Evolutionary conservation across 139 green algal species (phyloP).

Genomic region (Raphidocelis subcapitata): DNA sequence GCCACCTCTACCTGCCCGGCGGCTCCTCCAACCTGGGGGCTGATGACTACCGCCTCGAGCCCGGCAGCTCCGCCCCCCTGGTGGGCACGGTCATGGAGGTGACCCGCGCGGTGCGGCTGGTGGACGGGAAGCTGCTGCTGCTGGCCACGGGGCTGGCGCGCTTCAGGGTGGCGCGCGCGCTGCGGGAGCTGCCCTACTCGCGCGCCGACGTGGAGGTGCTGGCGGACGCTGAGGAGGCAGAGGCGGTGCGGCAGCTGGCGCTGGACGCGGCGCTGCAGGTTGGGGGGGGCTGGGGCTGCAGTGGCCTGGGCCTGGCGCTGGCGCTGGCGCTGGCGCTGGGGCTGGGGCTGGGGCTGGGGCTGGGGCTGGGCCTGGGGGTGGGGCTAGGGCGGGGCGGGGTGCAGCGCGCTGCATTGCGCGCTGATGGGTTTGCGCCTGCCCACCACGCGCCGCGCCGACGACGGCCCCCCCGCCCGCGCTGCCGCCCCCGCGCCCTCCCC

Average conservation of each 20-base stretch:
- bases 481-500: neutral
- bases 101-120: constrained; percentile 34
- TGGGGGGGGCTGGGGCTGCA: neutral
- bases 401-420: neutral
- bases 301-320: neutral
- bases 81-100: constrained; percentile 51
- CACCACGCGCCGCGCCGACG: neutral
- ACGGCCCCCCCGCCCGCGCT: too few species aligned
- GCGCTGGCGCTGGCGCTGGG: neutral
- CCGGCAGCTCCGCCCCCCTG: constrained; percentile 27
- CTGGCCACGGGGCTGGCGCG: constrained; percentile 38
- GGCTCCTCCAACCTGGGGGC: constrained; percentile 34
- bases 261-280: constrained; percentile 4
- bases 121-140: constrained; percentile 51
- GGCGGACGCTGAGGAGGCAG: constrained; percentile 42
- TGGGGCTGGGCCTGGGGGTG: too few species aligned
- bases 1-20: constrained; percentile 45
- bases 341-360: too few species aligned
- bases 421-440: neutral
- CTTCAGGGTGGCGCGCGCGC: constrained; percentile 31
- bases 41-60: constrained; percentile 19
- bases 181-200: constrained; percentile 37
- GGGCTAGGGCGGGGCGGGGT: neutral
- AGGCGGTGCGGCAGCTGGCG: constrained; percentile 4
- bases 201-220: constrained; percentile 39